A percentile compares a stretch with the other conserved stretches of the same genome.
Conservation (phyloP, 139 green algal species). For the Spirogloea muscicola region DNA sequence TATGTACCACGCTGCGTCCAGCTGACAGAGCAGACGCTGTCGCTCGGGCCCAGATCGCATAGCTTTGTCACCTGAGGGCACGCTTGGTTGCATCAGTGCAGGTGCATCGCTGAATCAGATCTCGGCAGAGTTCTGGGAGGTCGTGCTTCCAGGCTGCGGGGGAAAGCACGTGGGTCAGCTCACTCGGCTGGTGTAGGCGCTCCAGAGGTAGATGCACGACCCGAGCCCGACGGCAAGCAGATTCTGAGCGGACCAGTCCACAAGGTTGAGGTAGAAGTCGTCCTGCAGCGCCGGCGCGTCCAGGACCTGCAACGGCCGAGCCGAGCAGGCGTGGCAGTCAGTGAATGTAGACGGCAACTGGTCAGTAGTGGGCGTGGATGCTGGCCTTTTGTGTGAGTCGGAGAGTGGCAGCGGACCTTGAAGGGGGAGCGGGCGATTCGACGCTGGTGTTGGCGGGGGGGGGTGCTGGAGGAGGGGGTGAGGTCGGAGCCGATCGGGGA, state of each 20-base stretch:
- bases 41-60: constrained; percentile 70
- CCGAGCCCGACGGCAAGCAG: constrained; percentile 88
- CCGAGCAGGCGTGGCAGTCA: no score
- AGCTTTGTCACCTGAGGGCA: constrained; percentile 80
- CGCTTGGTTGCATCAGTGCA: no score
- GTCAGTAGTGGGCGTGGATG: no score
- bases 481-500: constrained; percentile 59
- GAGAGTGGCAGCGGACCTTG: constrained; percentile 60
- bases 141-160: no score
- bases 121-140: no score
- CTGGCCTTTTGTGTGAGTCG: no score
- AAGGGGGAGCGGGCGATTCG: constrained; percentile 88
- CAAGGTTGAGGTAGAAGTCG: constrained; percentile 98
- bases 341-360: no score
- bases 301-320: no score
- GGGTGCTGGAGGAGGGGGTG: constrained; percentile 37
- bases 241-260: constrained; percentile 93
- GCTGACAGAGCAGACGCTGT: constrained; percentile 79
- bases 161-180: no score
- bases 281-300: constrained; percentile 80
- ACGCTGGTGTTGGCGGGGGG: constrained; percentile 60
- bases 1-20: constrained; percentile 86
- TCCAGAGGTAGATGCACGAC: constrained; percentile 94
- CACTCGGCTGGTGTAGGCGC: constrained; percentile 79
- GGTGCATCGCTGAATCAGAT: no score